A percentile compares a stretch with the other conserved stretches of the same genome.
Conservation (phyloP, 2,329 filamentous ascomycete genomes). For the Zelopaecilomyces penicillatus region DNA sequence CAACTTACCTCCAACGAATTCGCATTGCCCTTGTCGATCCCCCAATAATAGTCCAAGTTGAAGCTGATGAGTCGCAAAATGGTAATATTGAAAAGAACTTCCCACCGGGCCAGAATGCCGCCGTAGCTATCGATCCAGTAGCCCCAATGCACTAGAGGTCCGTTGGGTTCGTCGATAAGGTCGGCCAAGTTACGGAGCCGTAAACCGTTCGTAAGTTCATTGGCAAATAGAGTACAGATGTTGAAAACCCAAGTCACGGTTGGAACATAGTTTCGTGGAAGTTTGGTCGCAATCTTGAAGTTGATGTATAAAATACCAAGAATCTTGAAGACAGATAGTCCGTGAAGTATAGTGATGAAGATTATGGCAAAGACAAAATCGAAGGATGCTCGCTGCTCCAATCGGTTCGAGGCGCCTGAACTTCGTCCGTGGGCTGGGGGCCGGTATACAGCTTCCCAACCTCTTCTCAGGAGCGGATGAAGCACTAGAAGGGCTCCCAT, state of each 20-base stretch:
- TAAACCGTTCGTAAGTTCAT: conserved; percentile 78
- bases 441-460: conserved; percentile 54
- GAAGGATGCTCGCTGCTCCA: conserved; percentile 67
- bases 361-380: conserved; percentile 74
- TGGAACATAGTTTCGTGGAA: conserved; percentile 66
- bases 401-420: conserved; percentile 44
- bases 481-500: conserved; percentile 64
- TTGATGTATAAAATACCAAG: conserved; percentile 73
- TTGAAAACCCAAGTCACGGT: conserved; percentile 84
- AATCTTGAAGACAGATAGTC: conserved; percentile 77
- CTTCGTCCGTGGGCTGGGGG: conserved; percentile 17
- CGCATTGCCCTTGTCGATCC: conserved; percentile 52
- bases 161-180: conserved; percentile 35
- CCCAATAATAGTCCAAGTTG: conserved; percentile 97
- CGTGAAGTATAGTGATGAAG: conserved; percentile 74
- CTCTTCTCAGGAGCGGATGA: conserved; percentile 69
- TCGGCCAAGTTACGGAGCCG: conserved; percentile 55
- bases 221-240: conserved; percentile 75
- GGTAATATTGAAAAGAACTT: conserved; percentile 96
- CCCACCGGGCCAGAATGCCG: conserved; percentile 84
- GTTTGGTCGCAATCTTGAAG: conserved; percentile 63
- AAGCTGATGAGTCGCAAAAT: conserved; percentile 90
- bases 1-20: conserved; percentile 72
- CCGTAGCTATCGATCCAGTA: conserved; percentile 68
- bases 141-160: conserved; percentile 51